phyloP scores from a whole-genome alignment of 345 rosid species.

The Isatis tinctoria region DNA sequence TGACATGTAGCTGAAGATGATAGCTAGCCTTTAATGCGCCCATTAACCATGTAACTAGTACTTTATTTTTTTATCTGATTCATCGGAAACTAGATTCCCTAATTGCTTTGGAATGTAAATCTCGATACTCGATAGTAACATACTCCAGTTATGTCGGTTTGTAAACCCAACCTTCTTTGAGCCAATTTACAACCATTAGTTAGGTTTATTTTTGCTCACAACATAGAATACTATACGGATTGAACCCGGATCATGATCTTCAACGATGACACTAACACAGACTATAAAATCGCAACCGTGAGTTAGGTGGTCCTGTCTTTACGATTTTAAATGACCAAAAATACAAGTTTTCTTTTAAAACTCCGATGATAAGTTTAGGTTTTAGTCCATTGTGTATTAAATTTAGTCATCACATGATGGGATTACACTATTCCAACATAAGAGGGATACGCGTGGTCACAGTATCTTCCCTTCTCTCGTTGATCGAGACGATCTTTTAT shows the following conservation, averaged over 20 bases:
- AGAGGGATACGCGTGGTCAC: background rate
- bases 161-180: background rate
- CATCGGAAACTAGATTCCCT: background rate
- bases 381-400: background rate
- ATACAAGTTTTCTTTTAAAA: too few relatives aligned
- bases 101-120: background rate
- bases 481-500: background rate
- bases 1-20: conserved; percentile 13
- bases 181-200: too few relatives aligned
- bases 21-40: conserved; percentile 6
- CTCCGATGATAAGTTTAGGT: too few relatives aligned
- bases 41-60: background rate
- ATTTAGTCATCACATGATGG: background rate
- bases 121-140: background rate
- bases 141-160: background rate
- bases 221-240: too few relatives aligned
- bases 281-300: too few relatives aligned
- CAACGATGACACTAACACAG: too few relatives aligned
- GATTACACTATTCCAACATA: background rate
- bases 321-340: too few relatives aligned
- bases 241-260: too few relatives aligned
- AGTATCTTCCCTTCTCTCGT: background rate
- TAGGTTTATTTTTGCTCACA: too few relatives aligned
- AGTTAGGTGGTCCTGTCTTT: too few relatives aligned
- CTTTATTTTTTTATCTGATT: background rate